Evolutionary conservation across 202 grass and related monocot species (phyloP), one percentile per base, ranked within the genome.

Genomic region (Digitaria exilis): DNA sequence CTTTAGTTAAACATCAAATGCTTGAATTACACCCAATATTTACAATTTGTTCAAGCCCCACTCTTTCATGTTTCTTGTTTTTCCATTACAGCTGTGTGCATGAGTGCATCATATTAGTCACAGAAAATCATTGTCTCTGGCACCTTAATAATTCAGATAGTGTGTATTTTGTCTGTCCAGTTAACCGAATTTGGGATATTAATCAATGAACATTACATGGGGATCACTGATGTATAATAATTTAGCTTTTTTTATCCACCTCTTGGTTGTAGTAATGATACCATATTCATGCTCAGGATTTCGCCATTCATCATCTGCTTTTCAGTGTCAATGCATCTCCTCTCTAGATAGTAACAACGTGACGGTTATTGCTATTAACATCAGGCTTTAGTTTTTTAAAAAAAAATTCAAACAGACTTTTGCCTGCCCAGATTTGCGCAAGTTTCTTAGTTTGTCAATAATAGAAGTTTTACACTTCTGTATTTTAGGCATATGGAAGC

Each of bases 401-500:
- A n/a, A n/a, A n/a, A n/a, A n/a, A n/a, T 62, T 14, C 42, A 32
- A 71, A 56, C 69, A 69, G 66, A 65, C 8, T 59, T 44, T 77
- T 59, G 76, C 24, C 71, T 41, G 0, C 50, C 24, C 17, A 67
- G 12, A 34, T 77, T 71, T 43, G 50, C 10, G 54, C 65, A 9
- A 43, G 14, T 34, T 45, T 79, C 19, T 61, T 69, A 79, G 54
- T 11, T 55, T 62, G 6, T 69, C 10, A 69, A 64, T 79, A 50
- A 43, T 85, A 39, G 55, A 77, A 42, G 9, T 39, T 39, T 71
- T 82, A 30, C 64, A 42, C 64, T 87, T 65, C 65, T 81, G 45
- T 70, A 62, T 84, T 85, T 75, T 81, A 99, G 96, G 91, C 93
- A 61, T 87, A 93, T 83, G 89, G 78, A 70, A 94, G 76, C 83